These are phyloP conservation scores for Balakata baccata DNA, from an alignment of 345 rosid genomes.

Conservation along the genomic window DNA sequence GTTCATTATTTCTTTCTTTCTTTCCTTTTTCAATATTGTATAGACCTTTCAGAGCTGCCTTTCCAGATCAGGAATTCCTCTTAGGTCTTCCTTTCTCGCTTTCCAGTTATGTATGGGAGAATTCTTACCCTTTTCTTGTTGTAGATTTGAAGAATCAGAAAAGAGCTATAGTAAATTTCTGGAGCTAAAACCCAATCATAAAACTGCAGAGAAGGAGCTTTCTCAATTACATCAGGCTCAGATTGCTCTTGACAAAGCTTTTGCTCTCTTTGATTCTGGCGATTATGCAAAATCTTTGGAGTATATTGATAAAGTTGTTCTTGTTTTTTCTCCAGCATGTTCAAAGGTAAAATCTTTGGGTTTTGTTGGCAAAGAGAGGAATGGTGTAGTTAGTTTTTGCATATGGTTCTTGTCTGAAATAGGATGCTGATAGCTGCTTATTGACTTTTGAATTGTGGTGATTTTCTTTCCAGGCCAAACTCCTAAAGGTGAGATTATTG, in stretches of 20 bases:
- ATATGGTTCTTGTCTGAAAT: not conserved
- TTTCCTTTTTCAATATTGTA: not conserved
- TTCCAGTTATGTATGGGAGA: not conserved
- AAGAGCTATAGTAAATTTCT: conserved; percentile 58
- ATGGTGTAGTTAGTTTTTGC: not conserved
- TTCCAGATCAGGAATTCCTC: not conserved
- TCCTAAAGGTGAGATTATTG: conserved; percentile 70
- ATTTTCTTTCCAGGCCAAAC: conserved; percentile 60
- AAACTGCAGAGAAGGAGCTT: conserved; percentile 80
- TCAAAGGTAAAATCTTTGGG: conserved; percentile 49
- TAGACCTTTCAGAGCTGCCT: not conserved
- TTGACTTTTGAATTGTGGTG: conserved; percentile 13
- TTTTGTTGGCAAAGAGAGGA: not conserved
- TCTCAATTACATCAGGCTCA: conserved; percentile 84
- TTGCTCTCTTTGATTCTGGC: conserved; percentile 58
- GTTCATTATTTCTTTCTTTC: not conserved
- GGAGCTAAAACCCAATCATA: conserved; percentile 67
- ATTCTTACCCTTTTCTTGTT: conserved; percentile 20
- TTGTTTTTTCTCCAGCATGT: conserved; percentile 93
- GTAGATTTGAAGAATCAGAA: conserved; percentile 90
- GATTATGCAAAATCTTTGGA: conserved; percentile 76
- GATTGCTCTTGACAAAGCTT: conserved; percentile 76
- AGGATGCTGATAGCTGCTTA: not conserved
- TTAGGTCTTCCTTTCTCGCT: too few species aligned
- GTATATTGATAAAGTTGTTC: conserved; percentile 80